phyloP scores from a whole-genome alignment of 768 basidiomycete species.

The Mycena crocata region DNA sequence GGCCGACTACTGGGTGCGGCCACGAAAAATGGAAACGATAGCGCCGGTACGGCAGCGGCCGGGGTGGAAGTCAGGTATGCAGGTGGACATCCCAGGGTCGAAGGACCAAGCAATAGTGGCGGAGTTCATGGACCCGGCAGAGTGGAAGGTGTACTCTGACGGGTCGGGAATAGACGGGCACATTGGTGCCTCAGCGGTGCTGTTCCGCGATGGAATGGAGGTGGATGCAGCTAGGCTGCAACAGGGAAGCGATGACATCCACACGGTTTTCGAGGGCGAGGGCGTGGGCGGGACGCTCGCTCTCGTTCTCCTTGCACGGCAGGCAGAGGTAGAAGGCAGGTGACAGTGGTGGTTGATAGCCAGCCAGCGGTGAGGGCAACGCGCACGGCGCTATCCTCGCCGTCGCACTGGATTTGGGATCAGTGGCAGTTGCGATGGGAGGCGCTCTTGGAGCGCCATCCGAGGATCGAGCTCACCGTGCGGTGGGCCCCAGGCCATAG shows the following conservation, averaged over 20 bases:
- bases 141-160: conserved; percentile 34
- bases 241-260: conserved; percentile 2
- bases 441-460: too few species aligned
- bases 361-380: conserved; percentile 30
- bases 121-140: background rate
- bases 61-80: conserved; percentile 6
- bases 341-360: conserved; percentile 32
- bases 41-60: background rate
- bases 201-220: conserved; percentile 10
- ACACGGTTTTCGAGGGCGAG: conserved; percentile 42
- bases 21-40: conserved; percentile 10
- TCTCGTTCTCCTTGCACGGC: conserved; percentile 22
- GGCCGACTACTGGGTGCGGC: background rate
- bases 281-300: too few species aligned
- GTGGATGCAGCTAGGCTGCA: conserved; percentile 23
- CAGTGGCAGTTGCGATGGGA: too few species aligned
- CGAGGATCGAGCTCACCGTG: conserved; percentile 21
- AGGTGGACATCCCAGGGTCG: conserved; percentile 7
- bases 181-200: conserved; percentile 38
- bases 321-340: conserved; percentile 17
- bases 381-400: background rate
- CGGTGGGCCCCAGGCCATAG: conserved; percentile 37
- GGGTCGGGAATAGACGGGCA: conserved; percentile 33
- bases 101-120: conserved; percentile 14
- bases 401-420: background rate